These are phyloP conservation scores for Secale cereale DNA, from an alignment of 176 grass and related monocot genomes.

Conservation along the genomic window DNA sequence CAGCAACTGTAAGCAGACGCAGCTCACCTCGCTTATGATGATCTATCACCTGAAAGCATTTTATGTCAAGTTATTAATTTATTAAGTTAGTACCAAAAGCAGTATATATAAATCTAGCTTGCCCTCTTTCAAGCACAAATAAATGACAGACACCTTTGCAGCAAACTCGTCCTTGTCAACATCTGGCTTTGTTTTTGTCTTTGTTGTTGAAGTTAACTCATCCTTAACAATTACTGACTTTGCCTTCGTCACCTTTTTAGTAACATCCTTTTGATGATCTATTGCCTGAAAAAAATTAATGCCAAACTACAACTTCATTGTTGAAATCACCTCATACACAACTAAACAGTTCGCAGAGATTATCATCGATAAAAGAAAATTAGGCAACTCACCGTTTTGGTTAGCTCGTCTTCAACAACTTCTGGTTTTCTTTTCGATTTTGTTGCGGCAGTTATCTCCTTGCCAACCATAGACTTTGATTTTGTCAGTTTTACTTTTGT, in stretches of 20 bases:
- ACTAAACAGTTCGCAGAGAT: background rate
- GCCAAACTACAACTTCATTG: background rate
- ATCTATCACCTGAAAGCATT: constrained; percentile 60
- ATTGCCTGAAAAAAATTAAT: constrained; percentile 19
- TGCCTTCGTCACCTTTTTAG: constrained; percentile 23
- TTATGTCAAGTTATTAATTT: background rate
- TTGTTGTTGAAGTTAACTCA: background rate
- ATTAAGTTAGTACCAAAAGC: background rate
- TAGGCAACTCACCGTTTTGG: constrained; percentile 17
- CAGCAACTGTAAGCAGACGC: constrained; percentile 57
- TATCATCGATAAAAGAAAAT: background rate
- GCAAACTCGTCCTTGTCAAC: constrained; percentile 17
- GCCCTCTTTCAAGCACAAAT: background rate
- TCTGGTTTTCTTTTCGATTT: constrained; percentile 28
- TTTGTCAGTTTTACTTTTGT: constrained; percentile 22
- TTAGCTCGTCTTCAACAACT: constrained; percentile 8
- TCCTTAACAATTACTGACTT: constrained; percentile 2
- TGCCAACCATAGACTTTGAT: constrained; percentile 16
- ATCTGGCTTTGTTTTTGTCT: constrained; percentile 18
- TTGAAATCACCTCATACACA: constrained; percentile 20
- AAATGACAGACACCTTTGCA: constrained; percentile 30
- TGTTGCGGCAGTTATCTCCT: constrained; percentile 18
- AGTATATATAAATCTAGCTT: background rate
- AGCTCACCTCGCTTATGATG: constrained; percentile 53
- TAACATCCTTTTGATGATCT: constrained; percentile 27